phyloP scores from a whole-genome alignment of 768 basidiomycete genomes.

The Cystofilobasidium ferigula region DNA sequence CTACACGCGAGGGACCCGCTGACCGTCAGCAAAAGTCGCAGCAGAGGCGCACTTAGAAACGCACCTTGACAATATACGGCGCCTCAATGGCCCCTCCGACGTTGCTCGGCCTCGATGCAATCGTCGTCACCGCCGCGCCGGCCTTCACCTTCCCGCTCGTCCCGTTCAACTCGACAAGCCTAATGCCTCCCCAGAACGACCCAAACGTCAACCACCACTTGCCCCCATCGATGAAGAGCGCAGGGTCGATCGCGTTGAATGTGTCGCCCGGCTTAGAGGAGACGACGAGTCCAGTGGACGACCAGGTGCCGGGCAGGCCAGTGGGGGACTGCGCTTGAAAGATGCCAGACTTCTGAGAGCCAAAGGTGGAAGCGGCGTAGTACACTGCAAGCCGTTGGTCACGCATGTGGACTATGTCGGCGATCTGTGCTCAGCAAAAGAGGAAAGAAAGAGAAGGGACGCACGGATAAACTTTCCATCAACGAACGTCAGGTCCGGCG shows the following conservation, averaged over 20 bases:
- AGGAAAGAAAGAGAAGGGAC: no score
- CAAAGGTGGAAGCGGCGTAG: not conserved
- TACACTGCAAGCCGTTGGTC: not conserved
- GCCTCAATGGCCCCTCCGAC: conserved; percentile 12
- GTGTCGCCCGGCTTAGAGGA: conserved; percentile 23
- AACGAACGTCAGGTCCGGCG: not conserved
- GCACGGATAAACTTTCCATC: no score
- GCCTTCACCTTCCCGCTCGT: conserved; percentile 11
- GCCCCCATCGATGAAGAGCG: conserved; percentile 28
- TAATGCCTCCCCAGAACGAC: conserved; percentile 26
- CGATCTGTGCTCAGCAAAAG: no score
- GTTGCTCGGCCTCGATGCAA: not conserved
- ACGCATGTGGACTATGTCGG: no score
- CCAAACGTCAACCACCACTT: conserved; percentile 30
- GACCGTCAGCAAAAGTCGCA: no score
- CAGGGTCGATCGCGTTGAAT: conserved; percentile 30
- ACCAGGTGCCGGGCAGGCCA: conserved; percentile 26
- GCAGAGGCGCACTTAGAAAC: no score
- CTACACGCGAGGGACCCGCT: no score
- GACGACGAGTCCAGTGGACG: conserved; percentile 31
- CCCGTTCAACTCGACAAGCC: conserved; percentile 28
- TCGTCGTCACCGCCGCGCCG: not conserved
- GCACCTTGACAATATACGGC: conserved; percentile 1
- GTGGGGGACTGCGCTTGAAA: not conserved
- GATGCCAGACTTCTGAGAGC: not conserved